Conservation (phyloP, 345 rosid species). For the Rhodamnia argentea region DNA sequence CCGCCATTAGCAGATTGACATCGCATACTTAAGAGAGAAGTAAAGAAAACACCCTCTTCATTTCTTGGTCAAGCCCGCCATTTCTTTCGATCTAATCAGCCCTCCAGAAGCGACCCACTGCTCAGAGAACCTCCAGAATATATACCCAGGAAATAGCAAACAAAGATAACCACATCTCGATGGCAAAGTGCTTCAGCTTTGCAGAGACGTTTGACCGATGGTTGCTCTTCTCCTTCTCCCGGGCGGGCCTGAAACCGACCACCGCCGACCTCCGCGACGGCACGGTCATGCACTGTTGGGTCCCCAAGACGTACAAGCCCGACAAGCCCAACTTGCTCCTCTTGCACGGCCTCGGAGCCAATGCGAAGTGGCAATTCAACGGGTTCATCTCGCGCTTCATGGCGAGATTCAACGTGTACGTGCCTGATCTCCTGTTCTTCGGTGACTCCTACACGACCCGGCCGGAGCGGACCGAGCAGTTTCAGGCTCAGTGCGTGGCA, state of each 20-base stretch:
- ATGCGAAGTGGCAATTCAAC: constrained; percentile 5
- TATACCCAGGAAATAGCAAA: neutral
- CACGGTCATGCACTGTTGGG: constrained; percentile 7
- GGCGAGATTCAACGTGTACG: constrained; percentile 1
- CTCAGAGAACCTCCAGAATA: neutral
- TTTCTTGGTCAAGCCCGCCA: neutral
- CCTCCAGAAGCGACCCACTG: neutral
- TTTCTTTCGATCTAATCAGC: neutral
- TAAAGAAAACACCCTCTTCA: neutral
- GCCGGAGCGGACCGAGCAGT: neutral
- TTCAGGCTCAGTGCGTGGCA: constrained; percentile 5
- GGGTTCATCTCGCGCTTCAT: neutral
- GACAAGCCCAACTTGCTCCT: constrained; percentile 3
- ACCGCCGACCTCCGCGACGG: constrained; percentile 4
- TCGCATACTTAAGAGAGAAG: neutral
- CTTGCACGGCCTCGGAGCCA: constrained; percentile 8
- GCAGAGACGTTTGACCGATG: constrained; percentile 49
- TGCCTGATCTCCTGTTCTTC: constrained; percentile 13
- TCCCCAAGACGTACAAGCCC: neutral
- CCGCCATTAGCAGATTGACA: neutral
- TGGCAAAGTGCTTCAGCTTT: constrained; percentile 53
- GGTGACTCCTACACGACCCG: constrained; percentile 9
- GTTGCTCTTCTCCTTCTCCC: constrained; percentile 35
- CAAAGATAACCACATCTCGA: neutral
- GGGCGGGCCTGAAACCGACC: constrained; percentile 41